Conservation (phyloP, 176 grass and related monocot genomes). For the Bothriochloa decipiens region DNA sequence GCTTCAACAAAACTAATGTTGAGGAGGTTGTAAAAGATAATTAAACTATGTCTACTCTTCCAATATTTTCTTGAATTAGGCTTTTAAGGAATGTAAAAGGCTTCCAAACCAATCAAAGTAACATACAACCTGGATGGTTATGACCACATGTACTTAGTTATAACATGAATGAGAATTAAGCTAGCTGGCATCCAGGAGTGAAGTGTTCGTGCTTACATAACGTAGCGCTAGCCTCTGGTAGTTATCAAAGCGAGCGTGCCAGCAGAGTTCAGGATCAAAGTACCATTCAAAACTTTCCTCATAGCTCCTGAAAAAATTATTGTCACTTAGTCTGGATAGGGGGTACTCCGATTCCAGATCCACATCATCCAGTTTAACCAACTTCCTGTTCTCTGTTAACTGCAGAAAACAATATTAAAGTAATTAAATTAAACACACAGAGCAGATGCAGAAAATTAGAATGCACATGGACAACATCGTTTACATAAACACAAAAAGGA, state of each 20-base stretch:
- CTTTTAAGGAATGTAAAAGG: not conserved
- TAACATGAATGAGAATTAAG: not conserved
- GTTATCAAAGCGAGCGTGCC: not conserved
- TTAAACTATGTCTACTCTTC: not conserved
- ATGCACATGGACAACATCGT: not conserved
- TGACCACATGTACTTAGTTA: not conserved
- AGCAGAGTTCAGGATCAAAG: slow-evolving; percentile 12
- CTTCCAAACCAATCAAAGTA: not conserved
- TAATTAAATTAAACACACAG: not conserved
- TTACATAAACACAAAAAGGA: not conserved
- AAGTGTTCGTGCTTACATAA: slow-evolving; percentile 1
- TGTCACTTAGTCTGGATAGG: not conserved
- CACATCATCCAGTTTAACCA: not conserved
- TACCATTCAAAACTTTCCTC: slow-evolving; percentile 22
- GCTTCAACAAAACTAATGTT: not conserved
- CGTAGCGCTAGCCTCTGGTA: slow-evolving; percentile 39
- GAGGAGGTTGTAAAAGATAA: not conserved
- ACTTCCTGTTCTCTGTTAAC: not conserved
- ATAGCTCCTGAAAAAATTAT: not conserved
- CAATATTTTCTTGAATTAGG: slow-evolving; percentile 3
- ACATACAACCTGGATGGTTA: not conserved
- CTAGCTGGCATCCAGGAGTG: not conserved
- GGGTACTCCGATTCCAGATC: not conserved
- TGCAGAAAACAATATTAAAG: not conserved
- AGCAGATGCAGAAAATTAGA: not conserved